Evolutionary conservation across 192 early-diverging fungal genomes (phyloP).

Genomic region (Dimargaris verticillata): DNA sequence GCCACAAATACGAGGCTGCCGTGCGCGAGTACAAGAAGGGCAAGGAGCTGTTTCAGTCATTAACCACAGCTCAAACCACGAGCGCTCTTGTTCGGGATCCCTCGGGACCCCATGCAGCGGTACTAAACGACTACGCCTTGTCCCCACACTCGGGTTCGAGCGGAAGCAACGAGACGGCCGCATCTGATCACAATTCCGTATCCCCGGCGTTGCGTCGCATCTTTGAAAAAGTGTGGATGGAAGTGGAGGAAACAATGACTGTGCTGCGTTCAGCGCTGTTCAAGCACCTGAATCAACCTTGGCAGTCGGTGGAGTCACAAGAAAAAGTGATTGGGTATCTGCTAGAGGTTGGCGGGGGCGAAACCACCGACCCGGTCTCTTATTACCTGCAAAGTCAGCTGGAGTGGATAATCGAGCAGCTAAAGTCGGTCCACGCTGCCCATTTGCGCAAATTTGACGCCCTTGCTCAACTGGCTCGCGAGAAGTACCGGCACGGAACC

Average conservation of each 20-base stretch:
- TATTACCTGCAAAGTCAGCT: slow-evolving; percentile 80
- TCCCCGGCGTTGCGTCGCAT: slow-evolving; percentile 39
- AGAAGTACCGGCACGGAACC: slow-evolving; percentile 11
- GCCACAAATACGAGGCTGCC: slow-evolving; percentile 76
- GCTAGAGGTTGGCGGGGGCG: slow-evolving; percentile 36
- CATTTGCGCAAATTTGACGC: slow-evolving; percentile 26
- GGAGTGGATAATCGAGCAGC: slow-evolving; percentile 62
- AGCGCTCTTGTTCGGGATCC: too few relatives aligned
- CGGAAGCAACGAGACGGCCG: slow-evolving; percentile 16
- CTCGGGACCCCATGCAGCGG: too few relatives aligned
- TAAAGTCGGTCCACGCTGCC: slow-evolving; percentile 47
- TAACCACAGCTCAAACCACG: slow-evolving; percentile 21
- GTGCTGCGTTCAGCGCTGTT: slow-evolving; percentile 57
- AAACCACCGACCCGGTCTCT: slow-evolving; percentile 69
- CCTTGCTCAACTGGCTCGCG: background rate
- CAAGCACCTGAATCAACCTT: slow-evolving; percentile 54
- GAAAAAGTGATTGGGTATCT: slow-evolving; percentile 70
- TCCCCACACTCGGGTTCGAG: slow-evolving; percentile 10
- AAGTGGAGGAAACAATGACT: slow-evolving; percentile 70
- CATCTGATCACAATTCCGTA: slow-evolving; percentile 15
- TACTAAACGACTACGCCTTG: too few relatives aligned
- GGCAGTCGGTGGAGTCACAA: slow-evolving; percentile 69
- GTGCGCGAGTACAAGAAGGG: slow-evolving; percentile 96
- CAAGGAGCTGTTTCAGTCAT: slow-evolving; percentile 51
- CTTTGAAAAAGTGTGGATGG: slow-evolving; percentile 89